Evolutionary conservation across 1,139 yeast species (phyloP).

Genomic region (Candida dubliniensis): DNA sequence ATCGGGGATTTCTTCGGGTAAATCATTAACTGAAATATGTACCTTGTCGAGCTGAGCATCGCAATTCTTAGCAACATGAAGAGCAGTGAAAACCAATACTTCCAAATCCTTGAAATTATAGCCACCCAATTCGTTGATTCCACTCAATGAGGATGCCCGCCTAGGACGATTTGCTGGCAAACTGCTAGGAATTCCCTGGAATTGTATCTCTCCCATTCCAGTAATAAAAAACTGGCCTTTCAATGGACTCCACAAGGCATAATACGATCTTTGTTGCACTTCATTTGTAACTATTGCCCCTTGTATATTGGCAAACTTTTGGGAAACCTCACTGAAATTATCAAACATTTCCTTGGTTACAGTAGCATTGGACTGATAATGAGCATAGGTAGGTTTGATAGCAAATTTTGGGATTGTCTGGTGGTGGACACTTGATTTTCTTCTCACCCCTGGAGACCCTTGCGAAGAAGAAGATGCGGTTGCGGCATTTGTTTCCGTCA

Average conservation of each 20-base stretch:
- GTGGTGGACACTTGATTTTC: constrained; percentile 30
- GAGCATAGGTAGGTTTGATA: constrained; percentile 29
- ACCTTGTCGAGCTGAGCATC: constrained; percentile 17
- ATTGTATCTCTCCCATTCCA: constrained; percentile 40
- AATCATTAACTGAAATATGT: constrained; percentile 31
- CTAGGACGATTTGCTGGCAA: constrained; percentile 22
- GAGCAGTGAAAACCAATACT: constrained; percentile 34
- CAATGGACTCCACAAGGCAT: constrained; percentile 34
- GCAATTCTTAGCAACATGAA: constrained; percentile 28
- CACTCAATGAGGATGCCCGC: constrained; percentile 39
- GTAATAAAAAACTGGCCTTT: constrained; percentile 26
- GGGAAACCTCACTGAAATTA: constrained; percentile 8
- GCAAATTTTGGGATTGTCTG: constrained; percentile 33
- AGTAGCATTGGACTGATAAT: constrained; percentile 13
- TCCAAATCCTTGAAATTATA: constrained; percentile 45
- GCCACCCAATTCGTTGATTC: constrained; percentile 43
- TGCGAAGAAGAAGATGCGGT: neutral
- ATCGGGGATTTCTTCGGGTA: constrained; percentile 37
- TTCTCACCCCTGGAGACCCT: constrained; percentile 13
- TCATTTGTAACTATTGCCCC: constrained; percentile 46
- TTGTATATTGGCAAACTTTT: constrained; percentile 24
- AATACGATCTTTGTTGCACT: constrained; percentile 38
- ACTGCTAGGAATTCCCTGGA: constrained; percentile 11
- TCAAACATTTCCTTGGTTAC: constrained; percentile 12
- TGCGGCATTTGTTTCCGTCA: constrained; percentile 12